phyloP scores from a whole-genome alignment of 2,329 filamentous ascomycete genomes.

The Penicillium aurantiogriseum region DNA sequence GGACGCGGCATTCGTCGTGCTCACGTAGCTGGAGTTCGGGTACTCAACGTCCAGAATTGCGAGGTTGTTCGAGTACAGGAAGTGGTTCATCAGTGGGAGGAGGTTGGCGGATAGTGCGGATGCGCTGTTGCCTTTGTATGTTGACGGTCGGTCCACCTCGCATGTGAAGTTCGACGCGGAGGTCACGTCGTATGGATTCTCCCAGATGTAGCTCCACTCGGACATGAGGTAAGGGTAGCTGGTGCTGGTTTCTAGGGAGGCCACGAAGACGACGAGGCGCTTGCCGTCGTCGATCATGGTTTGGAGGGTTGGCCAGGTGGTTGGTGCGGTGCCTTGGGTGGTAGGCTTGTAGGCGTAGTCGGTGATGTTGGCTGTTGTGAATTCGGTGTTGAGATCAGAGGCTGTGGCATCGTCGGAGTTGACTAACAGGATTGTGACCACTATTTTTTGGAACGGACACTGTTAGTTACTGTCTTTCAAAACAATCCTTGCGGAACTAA shows the following conservation, averaged over 20 bases:
- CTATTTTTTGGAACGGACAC: conserved; percentile 30
- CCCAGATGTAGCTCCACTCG: conserved; percentile 59
- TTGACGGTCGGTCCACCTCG: conserved; percentile 63
- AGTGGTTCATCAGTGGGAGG: conserved; percentile 78
- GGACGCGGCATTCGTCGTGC: conserved; percentile 63
- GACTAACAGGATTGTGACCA: conserved; percentile 71
- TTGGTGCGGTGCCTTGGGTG: conserved; percentile 42
- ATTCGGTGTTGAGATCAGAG: conserved; percentile 55
- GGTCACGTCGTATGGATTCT: conserved; percentile 67
- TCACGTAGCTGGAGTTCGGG: conserved; percentile 61
- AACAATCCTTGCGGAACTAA: background rate
- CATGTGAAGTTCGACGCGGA: conserved; percentile 68
- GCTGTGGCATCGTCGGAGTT: conserved; percentile 63
- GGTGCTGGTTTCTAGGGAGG: conserved; percentile 44
- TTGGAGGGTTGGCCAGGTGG: conserved; percentile 69
- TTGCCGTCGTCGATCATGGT: conserved; percentile 63
- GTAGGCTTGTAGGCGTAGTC: conserved; percentile 60
- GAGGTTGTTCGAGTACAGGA: conserved; percentile 58
- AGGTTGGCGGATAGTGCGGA: conserved; percentile 57
- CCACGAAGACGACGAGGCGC: conserved; percentile 68
- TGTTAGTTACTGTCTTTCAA: background rate
- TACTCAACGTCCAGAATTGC: conserved; percentile 56
- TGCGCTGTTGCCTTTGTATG: conserved; percentile 47
- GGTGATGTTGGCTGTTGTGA: conserved; percentile 59
- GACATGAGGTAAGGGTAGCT: conserved; percentile 46